Percentiles rank a stretch among this genome's conserved stretches.
Evolutionary conservation across 129 eudicot species (phyloP).

Genomic region (Chrysanthemum lavandulifolium): DNA sequence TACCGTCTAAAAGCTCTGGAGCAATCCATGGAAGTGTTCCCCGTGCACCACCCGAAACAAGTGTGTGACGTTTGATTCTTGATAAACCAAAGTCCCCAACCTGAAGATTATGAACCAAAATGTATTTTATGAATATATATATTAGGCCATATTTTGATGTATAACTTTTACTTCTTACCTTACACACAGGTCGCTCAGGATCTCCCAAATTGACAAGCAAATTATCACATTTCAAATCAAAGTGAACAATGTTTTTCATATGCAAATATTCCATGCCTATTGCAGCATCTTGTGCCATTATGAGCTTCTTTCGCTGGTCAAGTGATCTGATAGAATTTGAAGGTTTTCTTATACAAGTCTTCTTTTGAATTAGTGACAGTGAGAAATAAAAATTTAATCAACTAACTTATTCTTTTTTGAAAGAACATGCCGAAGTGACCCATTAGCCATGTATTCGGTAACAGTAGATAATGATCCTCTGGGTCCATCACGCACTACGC

Average conservation of each 20-base stretch:
- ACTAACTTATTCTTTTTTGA: conserved; percentile 46
- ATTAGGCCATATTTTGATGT: too few relatives aligned
- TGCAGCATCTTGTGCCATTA: conserved; percentile 75
- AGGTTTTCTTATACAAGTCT: conserved; percentile 7
- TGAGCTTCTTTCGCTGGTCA: conserved; percentile 55
- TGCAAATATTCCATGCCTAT: conserved; percentile 88
- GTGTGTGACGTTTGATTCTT: conserved; percentile 65
- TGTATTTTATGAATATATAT: background rate
- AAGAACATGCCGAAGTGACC: conserved; percentile 64
- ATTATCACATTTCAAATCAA: conserved; percentile 81
- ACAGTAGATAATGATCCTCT: conserved; percentile 67
- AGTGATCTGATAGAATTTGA: conserved; percentile 40
- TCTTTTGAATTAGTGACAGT: background rate
- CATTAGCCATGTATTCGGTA: conserved; percentile 68
- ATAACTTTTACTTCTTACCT: conserved; percentile 39
- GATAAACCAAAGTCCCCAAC: conserved; percentile 83
- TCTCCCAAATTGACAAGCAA: conserved; percentile 83
- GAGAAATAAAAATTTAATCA: background rate
- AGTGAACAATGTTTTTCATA: conserved; percentile 67
- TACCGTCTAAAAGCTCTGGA: conserved; percentile 67
- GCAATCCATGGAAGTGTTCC: conserved; percentile 96
- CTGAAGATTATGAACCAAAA: conserved; percentile 26
- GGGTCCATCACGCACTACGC: conserved; percentile 76
- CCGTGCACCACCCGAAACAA: conserved; percentile 77
- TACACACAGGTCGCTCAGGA: conserved; percentile 70